Percentiles rank a stretch among this genome's conserved stretches.
Conservation (phyloP, 2,329 filamentous ascomycete species). For the Aulographum hederae region DNA sequence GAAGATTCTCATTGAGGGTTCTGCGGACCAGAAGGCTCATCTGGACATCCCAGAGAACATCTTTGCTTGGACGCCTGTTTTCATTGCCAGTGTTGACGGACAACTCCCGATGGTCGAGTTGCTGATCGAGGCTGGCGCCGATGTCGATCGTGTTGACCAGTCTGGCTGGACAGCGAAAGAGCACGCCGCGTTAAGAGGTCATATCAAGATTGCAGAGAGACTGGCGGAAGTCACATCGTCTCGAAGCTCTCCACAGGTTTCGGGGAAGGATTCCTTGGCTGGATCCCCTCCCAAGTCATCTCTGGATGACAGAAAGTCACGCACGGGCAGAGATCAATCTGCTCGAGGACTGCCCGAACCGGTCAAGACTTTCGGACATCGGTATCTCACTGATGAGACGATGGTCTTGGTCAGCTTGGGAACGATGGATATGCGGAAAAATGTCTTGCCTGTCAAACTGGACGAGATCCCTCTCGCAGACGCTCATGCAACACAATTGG, state of each 20-base stretch:
- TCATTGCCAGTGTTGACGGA: conserved; percentile 82
- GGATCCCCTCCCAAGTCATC: conserved; percentile 35
- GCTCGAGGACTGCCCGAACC: conserved; percentile 43
- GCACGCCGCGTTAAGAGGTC: conserved; percentile 77
- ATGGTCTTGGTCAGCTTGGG: conserved; percentile 86
- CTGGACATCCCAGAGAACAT: conserved; percentile 64
- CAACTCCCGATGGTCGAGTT: conserved; percentile 57
- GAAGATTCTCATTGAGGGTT: conserved; percentile 53
- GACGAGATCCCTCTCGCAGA: conserved; percentile 76
- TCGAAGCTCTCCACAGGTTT: conserved; percentile 1
- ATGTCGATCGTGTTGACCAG: conserved; percentile 56
- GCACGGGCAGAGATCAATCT: conserved; percentile 18
- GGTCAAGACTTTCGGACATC: conserved; percentile 88
- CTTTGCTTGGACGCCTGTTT: conserved; percentile 90
- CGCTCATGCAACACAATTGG: conserved; percentile 81
- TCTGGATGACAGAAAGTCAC: conserved; percentile 26
- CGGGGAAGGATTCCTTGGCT: conserved; percentile 12
- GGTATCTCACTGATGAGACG: conserved; percentile 76
- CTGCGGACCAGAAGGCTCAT: conserved; percentile 51
- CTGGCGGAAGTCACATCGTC: conserved; percentile 34
- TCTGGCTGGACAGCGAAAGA: conserved; percentile 92
- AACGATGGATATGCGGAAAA: conserved; percentile 83
- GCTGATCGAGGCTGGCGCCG: conserved; percentile 60
- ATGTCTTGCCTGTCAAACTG: conserved; percentile 61
- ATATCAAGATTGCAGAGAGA: conserved; percentile 59